Base-by-base conservation (phyloP, 2,329 filamentous ascomycete species). In the Aspergillus pseudoterreus region DNA sequence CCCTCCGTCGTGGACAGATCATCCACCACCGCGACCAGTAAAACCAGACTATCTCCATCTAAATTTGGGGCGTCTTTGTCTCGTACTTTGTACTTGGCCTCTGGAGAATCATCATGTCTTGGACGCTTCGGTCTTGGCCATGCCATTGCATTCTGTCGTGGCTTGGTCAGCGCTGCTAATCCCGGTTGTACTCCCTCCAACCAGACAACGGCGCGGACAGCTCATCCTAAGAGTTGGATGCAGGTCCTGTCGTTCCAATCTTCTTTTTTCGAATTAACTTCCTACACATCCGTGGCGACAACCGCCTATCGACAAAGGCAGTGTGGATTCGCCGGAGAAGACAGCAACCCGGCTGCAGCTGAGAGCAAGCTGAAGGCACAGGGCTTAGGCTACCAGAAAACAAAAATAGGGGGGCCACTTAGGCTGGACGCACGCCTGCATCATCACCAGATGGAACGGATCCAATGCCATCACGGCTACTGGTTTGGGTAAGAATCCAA, bases 1-100 rank as follows among this genome's bases (percentile, higher is more conserved):
- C 35, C 12, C 9, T 56, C 47, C 27, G 33, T 36, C 21, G 30
- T 54, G 49, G 56, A 58, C 56, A 55, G 56, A 57, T 58, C 56
- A 55, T 45, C 50, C 35, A 36, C 51, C 45, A 42, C 38, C 3
- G 15, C 44, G 49, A 27, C 19, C 38, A 27, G 42, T 17, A 30
- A 42, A 11, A 22, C 32, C 39, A 21, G 30, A 15, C 14, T 35
- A 49, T 42, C 27, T 39, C 12, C 42, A 14, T 15, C 22, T 33
- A 36, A 41, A 35, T 19, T 43, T 30, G 30, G 19, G 24, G 35
- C 41, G 19, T 41, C 21, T 17, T 11, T 42, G 38, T 43, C 22
- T 41, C 32, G 27, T 45, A 32, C n/a, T 33, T 45, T 45, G 27
- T 24, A 30, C 19, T 43, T 24, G n/a, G 12, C 21, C 21, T 43